Base-by-base conservation (phyloP, 495 filamentous ascomycete species). In the Corynascus novoguineensis region DNA sequence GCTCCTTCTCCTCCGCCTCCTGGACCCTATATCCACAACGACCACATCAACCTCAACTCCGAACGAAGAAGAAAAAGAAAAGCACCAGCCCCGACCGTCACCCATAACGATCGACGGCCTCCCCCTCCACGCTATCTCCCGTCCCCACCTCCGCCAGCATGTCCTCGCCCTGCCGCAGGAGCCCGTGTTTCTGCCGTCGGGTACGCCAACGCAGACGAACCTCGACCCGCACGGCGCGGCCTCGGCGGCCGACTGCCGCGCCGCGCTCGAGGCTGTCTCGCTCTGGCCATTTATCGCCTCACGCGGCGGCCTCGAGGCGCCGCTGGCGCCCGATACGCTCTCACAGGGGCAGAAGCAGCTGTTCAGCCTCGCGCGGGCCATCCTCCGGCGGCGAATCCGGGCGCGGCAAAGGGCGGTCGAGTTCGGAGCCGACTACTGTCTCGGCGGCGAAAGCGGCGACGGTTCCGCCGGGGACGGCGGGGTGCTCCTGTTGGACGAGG, bases 1-100 rank as follows among this genome's bases (percentile, higher is more conserved):
- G 5, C 78, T 96, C 63, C 85, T 91, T 24, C 78, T 97, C n/a
- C 96, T 98, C 78, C 84, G 92, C 38, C 90, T 98, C 50, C 95
- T 98, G 41, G 58, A 60, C 60, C 92, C 97, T 62, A 77, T 88
- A 4, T 73, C 77, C 35, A 9, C 34, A 50, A 12, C 34, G 21
- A 24, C 27, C 14, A 27, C n/a, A 73, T 79, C 41, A 88, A 76
- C 79, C 56, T 1, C 37, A 27, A 7, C 40, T 7, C 5, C 34
- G n/a, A n/a, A n/a, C n/a, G n/a, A n/a, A n/a, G n/a, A 4, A 4
- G 10, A 11, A 4, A 9, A 4, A 37, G 10, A 37, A 37, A 7
- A 50, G 3, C 35, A 22, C 38, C 28, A 15, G 28, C n/a, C 73
- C 79, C 41, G 88, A 76, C 79, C 56, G 5, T 28, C 38, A 22